Base-by-base conservation (phyloP, 768 basidiomycete genomes). In the Mycena sanguinolenta region DNA sequence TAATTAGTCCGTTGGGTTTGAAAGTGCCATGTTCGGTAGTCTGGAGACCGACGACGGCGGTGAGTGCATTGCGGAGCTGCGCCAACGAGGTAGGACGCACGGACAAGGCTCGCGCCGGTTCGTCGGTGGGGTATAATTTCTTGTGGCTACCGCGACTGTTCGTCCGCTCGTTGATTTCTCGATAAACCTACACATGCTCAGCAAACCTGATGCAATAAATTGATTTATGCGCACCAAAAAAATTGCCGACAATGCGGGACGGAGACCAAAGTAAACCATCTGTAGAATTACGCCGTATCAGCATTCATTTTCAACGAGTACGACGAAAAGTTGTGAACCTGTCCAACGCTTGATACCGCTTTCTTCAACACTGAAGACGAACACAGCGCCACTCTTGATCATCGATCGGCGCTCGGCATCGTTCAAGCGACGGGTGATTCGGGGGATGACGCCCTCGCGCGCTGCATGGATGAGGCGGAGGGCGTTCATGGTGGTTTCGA, bases 271-370 rank as follows among this genome's bases (percentile, higher is more conserved):
- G 81, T 25, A 93, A 79, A 44, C 91, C 87, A 74, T 89, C 87
- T 88, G 62, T n/a, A n/a, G n/a, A n/a, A n/a, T n/a, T n/a, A 67
- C 73, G 69, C 74, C 68, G 70, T 72, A 44, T 70, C 63, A 65
- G 58, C 32, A 44, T 39, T 25, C 17, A 60, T 49, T 16, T n/a
- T 23, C n/a, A n/a, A n/a, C 50, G 19, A 69, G 57, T 52, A 16
- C 30, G 32, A 53, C 53, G 46, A 65, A 49, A 75, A 73, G 79
- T 63, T 71, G 5, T 2, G n/a, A n/a, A 81, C 91, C 95, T 38
- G 95, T 96, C 92, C 94, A 95, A 19, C 94, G 86, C 78, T 93
- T 95, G 80, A 96, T 95, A 16, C 92, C 92, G 77, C 93, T 94
- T 77, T 95, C 93, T 75, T 94, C 91, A 76, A 95, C 94, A 77